These are phyloP conservation scores for Fusarium sp. DNA, from an alignment of 2,329 filamentous ascomycete species.

Conservation along the genomic window DNA sequence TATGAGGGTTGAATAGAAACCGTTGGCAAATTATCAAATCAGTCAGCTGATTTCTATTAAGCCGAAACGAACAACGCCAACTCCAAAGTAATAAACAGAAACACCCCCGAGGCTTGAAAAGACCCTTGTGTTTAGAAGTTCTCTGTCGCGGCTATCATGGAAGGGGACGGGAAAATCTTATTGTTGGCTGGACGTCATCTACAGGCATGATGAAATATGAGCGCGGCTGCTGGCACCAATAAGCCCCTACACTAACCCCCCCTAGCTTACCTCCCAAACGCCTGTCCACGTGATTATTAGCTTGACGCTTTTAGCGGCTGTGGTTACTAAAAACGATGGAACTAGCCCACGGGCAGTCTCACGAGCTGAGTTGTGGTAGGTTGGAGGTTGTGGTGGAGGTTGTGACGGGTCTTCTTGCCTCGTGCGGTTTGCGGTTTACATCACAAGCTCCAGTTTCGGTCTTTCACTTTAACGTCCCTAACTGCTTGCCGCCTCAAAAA, in stretches of 20 bases:
- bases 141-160: conserved; percentile 7
- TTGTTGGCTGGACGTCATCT: conserved; percentile 28
- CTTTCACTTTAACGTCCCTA: conserved; percentile 1
- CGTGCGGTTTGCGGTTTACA: conserved; percentile 37
- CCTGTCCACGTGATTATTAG: conserved; percentile 40
- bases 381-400: conserved; percentile 22
- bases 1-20: conserved; percentile 6
- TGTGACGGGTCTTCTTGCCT: conserved; percentile 31
- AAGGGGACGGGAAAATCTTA: conserved; percentile 1
- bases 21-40: neutral
- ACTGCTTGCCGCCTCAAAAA: conserved; percentile 1
- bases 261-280: conserved; percentile 18
- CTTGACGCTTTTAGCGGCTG: conserved; percentile 8
- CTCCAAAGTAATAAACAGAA: neutral
- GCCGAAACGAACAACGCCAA: conserved; percentile 4
- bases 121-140: neutral
- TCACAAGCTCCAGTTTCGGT: conserved; percentile 32
- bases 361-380: conserved; percentile 28
- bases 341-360: conserved; percentile 25
- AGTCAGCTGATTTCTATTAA: neutral
- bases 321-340: conserved; percentile 21
- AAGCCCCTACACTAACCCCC: conserved; percentile 1
- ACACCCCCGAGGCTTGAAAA: neutral
- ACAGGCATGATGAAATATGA: conserved; percentile 19
- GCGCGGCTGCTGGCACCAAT: conserved; percentile 35